A percentile compares a stretch with the other conserved stretches of the same genome.
Evolutionary conservation across 257 asterid species (phyloP).

Genomic region (Solanum sitiens): DNA sequence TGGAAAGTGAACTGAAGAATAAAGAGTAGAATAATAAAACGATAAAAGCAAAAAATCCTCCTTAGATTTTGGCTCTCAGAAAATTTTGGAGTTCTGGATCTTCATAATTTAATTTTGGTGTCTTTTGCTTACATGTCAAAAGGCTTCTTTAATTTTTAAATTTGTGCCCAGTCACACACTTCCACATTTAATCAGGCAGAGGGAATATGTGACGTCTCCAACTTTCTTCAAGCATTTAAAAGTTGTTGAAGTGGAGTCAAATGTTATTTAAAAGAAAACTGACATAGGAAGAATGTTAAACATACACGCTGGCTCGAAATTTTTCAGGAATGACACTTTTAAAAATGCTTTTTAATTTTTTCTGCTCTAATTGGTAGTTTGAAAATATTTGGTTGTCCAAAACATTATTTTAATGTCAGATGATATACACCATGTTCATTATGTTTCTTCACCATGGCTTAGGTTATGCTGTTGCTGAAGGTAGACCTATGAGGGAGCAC

Average conservation of each 20-base stretch:
- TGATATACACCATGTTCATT: not conserved
- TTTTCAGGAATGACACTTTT: not conserved
- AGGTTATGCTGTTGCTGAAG: slow-evolving; percentile 65
- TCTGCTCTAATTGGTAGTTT: not conserved
- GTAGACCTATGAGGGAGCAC: slow-evolving; percentile 37
- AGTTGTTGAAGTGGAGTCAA: not conserved
- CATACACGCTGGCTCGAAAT: not conserved
- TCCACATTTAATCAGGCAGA: not conserved
- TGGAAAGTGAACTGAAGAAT: not conserved
- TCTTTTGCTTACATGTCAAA: not conserved
- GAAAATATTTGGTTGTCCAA: not conserved
- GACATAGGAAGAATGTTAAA: not conserved
- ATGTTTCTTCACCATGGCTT: not conserved
- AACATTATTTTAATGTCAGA: not conserved
- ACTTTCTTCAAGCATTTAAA: not conserved
- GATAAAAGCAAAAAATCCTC: not conserved
- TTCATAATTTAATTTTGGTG: not conserved
- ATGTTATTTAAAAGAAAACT: not conserved
- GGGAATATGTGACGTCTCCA: not conserved
- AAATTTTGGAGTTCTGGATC: not conserved
- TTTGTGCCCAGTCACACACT: not conserved
- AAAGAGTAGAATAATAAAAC: not conserved
- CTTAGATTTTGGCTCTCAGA: not conserved
- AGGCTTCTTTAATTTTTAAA: not conserved
- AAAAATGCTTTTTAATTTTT: not conserved